These are phyloP conservation scores for Pyrus hybrid DNA, from an alignment of 331 rosid genomes.

Conservation along the genomic window DNA sequence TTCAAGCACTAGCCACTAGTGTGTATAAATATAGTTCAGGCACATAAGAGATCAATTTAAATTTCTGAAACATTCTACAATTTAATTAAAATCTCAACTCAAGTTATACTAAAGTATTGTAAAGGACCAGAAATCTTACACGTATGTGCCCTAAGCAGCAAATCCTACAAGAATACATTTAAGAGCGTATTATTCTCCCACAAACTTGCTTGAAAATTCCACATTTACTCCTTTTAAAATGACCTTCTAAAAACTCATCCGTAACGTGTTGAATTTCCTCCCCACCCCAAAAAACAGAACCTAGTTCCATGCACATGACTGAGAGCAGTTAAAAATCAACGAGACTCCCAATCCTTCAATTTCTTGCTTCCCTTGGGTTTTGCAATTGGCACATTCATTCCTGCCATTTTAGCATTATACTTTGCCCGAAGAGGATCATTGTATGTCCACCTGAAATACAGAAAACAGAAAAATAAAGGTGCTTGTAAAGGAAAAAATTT, in stretches of 20 bases:
- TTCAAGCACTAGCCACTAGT: neutral
- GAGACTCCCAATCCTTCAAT: constrained; percentile 56
- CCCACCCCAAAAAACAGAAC: neutral
- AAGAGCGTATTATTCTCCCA: neutral
- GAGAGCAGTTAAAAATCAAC: constrained; percentile 6
- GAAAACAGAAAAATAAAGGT: neutral
- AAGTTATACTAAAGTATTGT: neutral
- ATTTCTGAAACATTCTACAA: neutral
- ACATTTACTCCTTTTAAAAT: too few species aligned
- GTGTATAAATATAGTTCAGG: neutral
- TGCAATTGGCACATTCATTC: constrained; percentile 56
- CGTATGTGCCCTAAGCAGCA: neutral
- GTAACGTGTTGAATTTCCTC: too few species aligned
- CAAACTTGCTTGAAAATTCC: neutral
- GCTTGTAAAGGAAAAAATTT: neutral
- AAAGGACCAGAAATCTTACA: neutral
- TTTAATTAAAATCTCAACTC: neutral
- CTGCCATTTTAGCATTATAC: constrained; percentile 92
- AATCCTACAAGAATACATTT: neutral
- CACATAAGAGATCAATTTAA: neutral
- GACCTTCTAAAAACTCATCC: too few species aligned
- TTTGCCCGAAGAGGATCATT: constrained; percentile 95
- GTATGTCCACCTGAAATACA: constrained; percentile 81
- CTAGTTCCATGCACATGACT: neutral
- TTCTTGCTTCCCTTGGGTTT: constrained; percentile 95